Base-by-base conservation (phyloP, 2,329 filamentous ascomycete genomes). In the Colletotrichum graminicola region DNA sequence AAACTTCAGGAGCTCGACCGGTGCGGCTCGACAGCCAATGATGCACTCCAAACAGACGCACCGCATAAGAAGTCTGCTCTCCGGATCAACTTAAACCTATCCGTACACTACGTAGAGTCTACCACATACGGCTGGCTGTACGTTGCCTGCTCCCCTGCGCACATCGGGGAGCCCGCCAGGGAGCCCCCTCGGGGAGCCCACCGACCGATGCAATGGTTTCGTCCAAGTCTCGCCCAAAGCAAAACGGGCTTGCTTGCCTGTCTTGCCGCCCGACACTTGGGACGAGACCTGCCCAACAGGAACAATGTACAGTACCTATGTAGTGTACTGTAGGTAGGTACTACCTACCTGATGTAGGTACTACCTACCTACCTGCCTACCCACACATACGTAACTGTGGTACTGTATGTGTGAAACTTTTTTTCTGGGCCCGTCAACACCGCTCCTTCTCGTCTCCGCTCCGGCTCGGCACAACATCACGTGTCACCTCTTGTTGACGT, bases 1-100 rank as follows among this genome's bases (percentile, higher is more conserved):
- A 26, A 62, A 49, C 47, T 66, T 55, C 34, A 14, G 32, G 23
- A 61, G 41, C 63, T 71, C 41, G 51, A 62, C 34, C 51, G 16
- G 56, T 39, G 64, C 67, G 63, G 67, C 67, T 67, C 63, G 23
- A 29, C 34, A 23, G 56, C 67, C 67, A 71, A 71, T 67, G 41
- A 56, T 57, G 64, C 43, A 32, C 34, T 39, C 45, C 23, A n/a
- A 55, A 67, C 56, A 67, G 59, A 45, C 57, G 57, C 51, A 67
- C 51, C 56, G 57, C 63, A 71, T 67, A 18, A 66, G 10, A 55
- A 45, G 29, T 52, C 36, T 39, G 26, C n/a, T 21, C 51, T 36
- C 54, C 49, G 43, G 64, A 26, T 41, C 47, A 62, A 61, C 55
- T 29, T n/a, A 36, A 43, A 43, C 36, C 45, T 23, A 51, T n/a